Percentiles rank a stretch among this genome's conserved stretches.
Conservation (phyloP, 345 rosid genomes). For the Eucalyptus guilfoylei region DNA sequence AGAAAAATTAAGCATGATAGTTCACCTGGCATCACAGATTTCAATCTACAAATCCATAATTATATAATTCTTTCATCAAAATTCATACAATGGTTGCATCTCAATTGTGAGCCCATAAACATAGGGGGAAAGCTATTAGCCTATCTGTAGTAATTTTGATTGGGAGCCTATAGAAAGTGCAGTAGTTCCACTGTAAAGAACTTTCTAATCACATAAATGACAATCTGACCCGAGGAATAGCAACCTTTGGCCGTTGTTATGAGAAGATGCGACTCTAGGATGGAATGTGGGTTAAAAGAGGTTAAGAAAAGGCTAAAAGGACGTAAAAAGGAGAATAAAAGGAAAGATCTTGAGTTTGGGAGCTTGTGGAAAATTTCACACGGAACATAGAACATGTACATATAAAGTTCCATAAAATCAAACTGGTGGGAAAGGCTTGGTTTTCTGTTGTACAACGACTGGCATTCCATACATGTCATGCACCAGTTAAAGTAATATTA, state of each 20-base stretch:
- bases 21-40: background rate
- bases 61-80: background rate
- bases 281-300: background rate
- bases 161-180: background rate
- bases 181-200: background rate
- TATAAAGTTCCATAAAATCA: background rate
- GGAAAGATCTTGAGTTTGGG: background rate
- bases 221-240: background rate
- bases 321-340: background rate
- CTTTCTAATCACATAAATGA: background rate
- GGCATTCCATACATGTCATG: background rate
- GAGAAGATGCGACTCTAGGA: background rate
- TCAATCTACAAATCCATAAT: background rate
- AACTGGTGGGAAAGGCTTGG: background rate
- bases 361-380: background rate
- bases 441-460: background rate
- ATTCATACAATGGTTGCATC: background rate
- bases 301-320: background rate
- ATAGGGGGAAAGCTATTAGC: background rate
- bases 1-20: background rate
- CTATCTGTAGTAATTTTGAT: background rate
- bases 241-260: background rate
- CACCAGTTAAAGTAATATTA: background rate
- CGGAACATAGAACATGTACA: background rate
- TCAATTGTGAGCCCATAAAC: background rate